Base-by-base conservation (phyloP, 805 yeast species). In the Zygoascus flipseniorum region DNA sequence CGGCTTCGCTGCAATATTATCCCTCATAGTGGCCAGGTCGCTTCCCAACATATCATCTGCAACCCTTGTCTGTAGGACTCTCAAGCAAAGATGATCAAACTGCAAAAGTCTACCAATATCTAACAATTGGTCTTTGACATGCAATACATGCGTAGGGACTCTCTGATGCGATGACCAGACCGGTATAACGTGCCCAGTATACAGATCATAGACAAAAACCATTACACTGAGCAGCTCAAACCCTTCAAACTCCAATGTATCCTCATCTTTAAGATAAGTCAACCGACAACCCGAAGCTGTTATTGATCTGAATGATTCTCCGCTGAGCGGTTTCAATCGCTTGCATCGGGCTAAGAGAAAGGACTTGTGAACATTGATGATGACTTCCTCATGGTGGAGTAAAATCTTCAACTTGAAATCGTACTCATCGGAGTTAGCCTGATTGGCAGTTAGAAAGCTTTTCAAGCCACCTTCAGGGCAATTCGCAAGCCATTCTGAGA, bases 141-240 rank as follows among this genome's bases (percentile, higher is more conserved):
- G 53, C 19, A 55, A 11, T 16, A 52, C 56, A 31, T 52, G 43
- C 51, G 50, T 53, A 18, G 56, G 53, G 31, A 53, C 43, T 43
- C 42, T 43, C 18, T 23, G 31, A 5, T 35, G 47, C 2, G 51
- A 41, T 3, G 53, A 52, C 65, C 65, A 62, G 1, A 62, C 55
- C n/a, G 55, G 47, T 13, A 62, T 23, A 5, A 58, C 52, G 8
- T 56, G 52, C 47, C 63, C 68, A 11, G 69, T 65, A 56, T 65
- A 65, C 4, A 65, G 42, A 43, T 58, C 64, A 48, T 63, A 64
- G n/a, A 59, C 43, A 18, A 65, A 46, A 13, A 64, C 48, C 11
- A 58, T 51, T 9, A 65, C 53, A 8, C 63, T 43, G 18, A 59
- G 53, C 4, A 57, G 55, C 32, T 57, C 53, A 35, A 60, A 44